These are phyloP conservation scores for Cokeromyces recurvatus DNA, from an alignment of 371 early-diverging fungal species.

Conservation along the genomic window DNA sequence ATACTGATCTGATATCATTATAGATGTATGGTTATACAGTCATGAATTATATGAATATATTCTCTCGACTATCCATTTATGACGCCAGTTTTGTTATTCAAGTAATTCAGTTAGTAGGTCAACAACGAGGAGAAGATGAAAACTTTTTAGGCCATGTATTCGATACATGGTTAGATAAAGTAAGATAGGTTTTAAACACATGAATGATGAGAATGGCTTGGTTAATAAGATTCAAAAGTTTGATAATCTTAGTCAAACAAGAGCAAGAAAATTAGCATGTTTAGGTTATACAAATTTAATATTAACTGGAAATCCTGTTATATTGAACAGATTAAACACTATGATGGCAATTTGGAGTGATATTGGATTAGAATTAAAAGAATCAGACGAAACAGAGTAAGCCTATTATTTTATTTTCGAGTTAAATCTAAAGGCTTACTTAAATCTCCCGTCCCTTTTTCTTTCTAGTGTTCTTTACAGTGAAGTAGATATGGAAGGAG, in stretches of 20 bases:
- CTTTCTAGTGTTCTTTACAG: conserved; percentile 53
- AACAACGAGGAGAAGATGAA: conserved; percentile 31
- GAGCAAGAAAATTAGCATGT: conserved; percentile 68
- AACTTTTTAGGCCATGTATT: conserved; percentile 44
- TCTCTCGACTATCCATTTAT: conserved; percentile 62
- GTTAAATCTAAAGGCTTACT: no score
- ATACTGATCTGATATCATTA: no score
- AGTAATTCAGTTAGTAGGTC: conserved; percentile 41
- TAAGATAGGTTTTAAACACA: no score
- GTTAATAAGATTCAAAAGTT: conserved; percentile 51
- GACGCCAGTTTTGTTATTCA: conserved; percentile 50
- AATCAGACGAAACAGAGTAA: conserved; percentile 58
- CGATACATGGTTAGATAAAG: conserved; percentile 69
- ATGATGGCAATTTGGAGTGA: conserved; percentile 64
- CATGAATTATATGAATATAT: conserved; percentile 58
- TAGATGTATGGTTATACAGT: conserved; percentile 61
- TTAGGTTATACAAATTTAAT: conserved; percentile 65
- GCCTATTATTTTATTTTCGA: not conserved
- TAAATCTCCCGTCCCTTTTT: not conserved
- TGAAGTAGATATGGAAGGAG: conserved; percentile 59
- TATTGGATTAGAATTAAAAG: conserved; percentile 59
- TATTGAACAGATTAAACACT: conserved; percentile 42
- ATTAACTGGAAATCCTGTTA: conserved; percentile 42
- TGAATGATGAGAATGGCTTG: no score
- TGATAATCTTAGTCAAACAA: conserved; percentile 71